These are phyloP conservation scores for Aspergillus incahuasiensis DNA, from an alignment of 495 filamentous ascomycete genomes.

Conservation along the genomic window DNA sequence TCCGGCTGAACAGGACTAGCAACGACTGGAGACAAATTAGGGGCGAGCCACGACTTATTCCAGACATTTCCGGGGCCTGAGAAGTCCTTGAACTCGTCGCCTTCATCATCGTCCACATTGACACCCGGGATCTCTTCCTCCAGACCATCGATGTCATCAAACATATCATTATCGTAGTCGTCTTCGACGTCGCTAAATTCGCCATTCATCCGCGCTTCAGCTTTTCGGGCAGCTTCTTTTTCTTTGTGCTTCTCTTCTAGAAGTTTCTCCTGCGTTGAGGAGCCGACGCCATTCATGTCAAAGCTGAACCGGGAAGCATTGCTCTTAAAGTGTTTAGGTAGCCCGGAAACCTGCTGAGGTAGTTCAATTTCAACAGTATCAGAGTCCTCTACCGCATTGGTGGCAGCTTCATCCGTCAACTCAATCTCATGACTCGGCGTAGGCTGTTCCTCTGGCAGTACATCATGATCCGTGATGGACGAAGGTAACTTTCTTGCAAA, in stretches of 20 bases:
- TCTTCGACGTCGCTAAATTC: conserved; percentile 51
- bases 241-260: conserved; percentile 82
- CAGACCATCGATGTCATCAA: conserved; percentile 66
- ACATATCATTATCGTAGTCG: conserved; percentile 61
- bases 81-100: conserved; percentile 40
- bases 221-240: conserved; percentile 51
- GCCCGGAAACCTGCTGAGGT: conserved; percentile 32
- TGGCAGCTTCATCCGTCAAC: conserved; percentile 2
- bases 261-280: conserved; percentile 72
- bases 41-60: conserved; percentile 35
- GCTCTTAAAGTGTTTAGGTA: conserved; percentile 76
- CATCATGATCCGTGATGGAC: conserved; percentile 28
- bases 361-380: conserved; percentile 36
- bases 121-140: conserved; percentile 76
- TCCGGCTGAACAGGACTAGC: conserved; percentile 32
- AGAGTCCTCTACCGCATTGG: conserved; percentile 23
- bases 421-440: conserved; percentile 8
- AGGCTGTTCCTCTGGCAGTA: conserved; percentile 12
- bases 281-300: conserved; percentile 74
- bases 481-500: conserved; percentile 50
- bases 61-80: conserved; percentile 28
- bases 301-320: conserved; percentile 90
- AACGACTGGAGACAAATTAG: conserved; percentile 35
- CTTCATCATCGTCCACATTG: conserved; percentile 61
- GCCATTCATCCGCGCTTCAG: conserved; percentile 31